Evolutionary conservation across 345 rosid genomes (phyloP).

Genomic region (Boechera retrofracta): DNA sequence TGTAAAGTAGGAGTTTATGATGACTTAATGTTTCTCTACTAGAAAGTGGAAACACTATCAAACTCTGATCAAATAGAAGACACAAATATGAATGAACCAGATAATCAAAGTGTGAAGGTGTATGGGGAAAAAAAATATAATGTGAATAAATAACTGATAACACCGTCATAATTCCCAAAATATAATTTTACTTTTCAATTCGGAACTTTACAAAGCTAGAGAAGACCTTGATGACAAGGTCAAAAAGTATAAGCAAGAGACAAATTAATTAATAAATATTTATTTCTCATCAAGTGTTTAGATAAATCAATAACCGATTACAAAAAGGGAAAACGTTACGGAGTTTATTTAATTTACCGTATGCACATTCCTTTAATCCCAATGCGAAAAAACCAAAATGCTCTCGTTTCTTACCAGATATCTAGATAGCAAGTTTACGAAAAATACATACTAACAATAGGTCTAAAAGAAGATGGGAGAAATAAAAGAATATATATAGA

Average conservation of each 20-base stretch:
- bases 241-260: slow-evolving; percentile 13
- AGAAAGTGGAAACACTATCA: neutral
- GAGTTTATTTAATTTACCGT: neutral
- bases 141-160: neutral
- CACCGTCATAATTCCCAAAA: neutral
- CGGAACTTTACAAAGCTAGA: slow-evolving; percentile 4
- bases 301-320: neutral
- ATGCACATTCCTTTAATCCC: neutral
- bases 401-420: slow-evolving; percentile 1
- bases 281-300: neutral
- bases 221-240: slow-evolving; percentile 23
- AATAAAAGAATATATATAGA: neutral
- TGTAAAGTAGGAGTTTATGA: neutral
- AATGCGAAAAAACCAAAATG: slow-evolving; percentile 9
- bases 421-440: neutral
- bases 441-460: slow-evolving; percentile 9
- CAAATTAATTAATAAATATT: neutral
- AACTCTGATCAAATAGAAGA: neutral
- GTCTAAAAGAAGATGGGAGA: slow-evolving; percentile 7
- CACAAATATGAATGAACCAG: neutral
- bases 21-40: neutral
- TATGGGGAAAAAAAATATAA: neutral
- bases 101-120: neutral
- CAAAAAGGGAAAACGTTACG: neutral
- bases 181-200: neutral